Base-by-base conservation (phyloP, 257 asterid genomes). In the Haberlea rhodopensis region DNA sequence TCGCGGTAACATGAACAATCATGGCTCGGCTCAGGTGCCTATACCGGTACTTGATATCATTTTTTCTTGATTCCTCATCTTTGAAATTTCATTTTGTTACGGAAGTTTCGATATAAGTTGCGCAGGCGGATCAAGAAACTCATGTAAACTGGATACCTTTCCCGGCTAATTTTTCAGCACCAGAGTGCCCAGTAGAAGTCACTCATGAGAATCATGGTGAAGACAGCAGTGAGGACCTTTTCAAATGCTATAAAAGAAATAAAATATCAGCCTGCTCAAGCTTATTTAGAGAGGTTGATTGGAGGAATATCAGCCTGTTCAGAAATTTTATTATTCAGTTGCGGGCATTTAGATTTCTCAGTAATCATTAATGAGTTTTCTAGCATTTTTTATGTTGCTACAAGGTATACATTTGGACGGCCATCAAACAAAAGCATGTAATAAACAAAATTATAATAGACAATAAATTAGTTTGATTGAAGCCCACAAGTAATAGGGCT, bases 241-340 rank as follows among this genome's bases (percentile, higher is more conserved):
- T 69, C 13, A 76, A 56, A 73, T 78, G 78, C 78, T 78, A 78
- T 71, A 76, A 71, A 53, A 69, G 84, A 71, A 73, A 78, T 71
- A 71, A 59, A 60, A 20, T 66, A 24, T 63, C 70, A 5, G 67
- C 71, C 49, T 67, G 75, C 43, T 72, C 23, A 78, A 77, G 28
- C 19, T 8, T 8, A 7, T 49, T 28, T 24, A 16, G 58, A 29
- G 25, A 57, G 7, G 2, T 18, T 57, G 8, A 16, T 46, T 11
- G 46, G 28, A 4, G 49, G 49, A 45, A 19, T 20, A n/a, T n/a
- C n/a, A n/a, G n/a, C n/a, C n/a, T n/a, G n/a, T n/a, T n/a, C n/a
- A n/a, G n/a, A 31, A 31, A 31, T 31, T 8, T 7, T 8, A 31
- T 31, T 8, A 3, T 8, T 8, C 40, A 6, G 40, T 6, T 8